Base-by-base conservation (phyloP, 495 filamentous ascomycete genomes). In the Penicillium arizonense region DNA sequence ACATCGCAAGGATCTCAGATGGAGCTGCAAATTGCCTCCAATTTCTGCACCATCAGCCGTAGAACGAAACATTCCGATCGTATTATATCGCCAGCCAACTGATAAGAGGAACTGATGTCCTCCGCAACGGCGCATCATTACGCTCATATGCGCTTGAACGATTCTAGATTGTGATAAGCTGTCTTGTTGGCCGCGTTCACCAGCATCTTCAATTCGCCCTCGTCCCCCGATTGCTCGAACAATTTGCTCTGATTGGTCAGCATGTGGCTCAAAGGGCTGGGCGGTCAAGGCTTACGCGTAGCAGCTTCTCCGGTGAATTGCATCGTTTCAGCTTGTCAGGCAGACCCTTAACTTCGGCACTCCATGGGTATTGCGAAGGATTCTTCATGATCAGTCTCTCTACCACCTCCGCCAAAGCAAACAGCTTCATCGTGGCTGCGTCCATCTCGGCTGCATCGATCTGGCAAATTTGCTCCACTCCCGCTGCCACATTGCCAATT, bases 161-260 rank as follows among this genome's bases (percentile, higher is more conserved):
- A 33, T 18, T 46, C 30, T 20, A 46, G 28, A 33, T 37, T 47
- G 33, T 47, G 45, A n/a, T 38, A 38, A 47, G 45, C 20, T 24
- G 44, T 47, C 44, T 47, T 47, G 30, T 47, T 47, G 30, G 44
- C 44, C 18, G 20, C 14, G 10, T 36, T 37, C 16, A 47, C 45
- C 10, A 47, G 45, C 13, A 47, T 47, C 45, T 28, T 47, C 20
- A 47, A 20, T 18, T 37, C 45, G 32, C 33, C 45, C 21, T 35
- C 13, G 7, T 32, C 34, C 5, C 9, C 41, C 18, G 26, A 28
- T 38, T 23, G 5, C 21, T 23, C n/a, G 13, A 35, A 47, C 4
- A 36, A 14, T 30, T 39, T 39, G 20, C 23, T 39, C 46, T 48
- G 4, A 9, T 37, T 26, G 20, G 35, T 48, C 3, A 48, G 46